Evolutionary conservation across 1,284 basidiomycete genomes (phyloP).

Genomic region (Cronartium quercuum): DNA sequence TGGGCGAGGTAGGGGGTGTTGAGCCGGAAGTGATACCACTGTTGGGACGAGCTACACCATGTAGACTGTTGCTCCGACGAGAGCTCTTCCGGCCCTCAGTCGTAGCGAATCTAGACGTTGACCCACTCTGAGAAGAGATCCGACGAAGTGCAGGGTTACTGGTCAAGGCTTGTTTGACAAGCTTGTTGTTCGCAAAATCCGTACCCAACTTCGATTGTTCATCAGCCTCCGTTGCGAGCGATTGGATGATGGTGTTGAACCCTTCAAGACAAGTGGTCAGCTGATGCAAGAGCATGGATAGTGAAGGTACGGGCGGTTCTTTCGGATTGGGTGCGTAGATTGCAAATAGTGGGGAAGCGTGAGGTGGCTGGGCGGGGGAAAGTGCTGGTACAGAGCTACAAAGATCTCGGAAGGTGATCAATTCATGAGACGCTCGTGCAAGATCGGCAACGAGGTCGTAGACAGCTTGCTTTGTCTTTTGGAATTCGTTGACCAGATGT

Average conservation of each 20-base stretch:
- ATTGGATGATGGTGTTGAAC: background rate
- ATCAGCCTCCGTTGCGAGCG: constrained; percentile 1
- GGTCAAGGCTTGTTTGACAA: background rate
- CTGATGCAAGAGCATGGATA: background rate
- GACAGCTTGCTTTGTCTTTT: constrained; percentile 12
- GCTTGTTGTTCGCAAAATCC: background rate
- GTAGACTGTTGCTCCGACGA: background rate
- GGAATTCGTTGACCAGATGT: constrained; percentile 13
- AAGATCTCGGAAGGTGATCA: background rate
- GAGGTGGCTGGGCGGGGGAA: constrained; percentile 30
- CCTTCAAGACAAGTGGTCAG: constrained; percentile 2
- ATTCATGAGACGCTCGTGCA: constrained; percentile 9
- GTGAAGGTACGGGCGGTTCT: background rate
- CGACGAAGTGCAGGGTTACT: background rate
- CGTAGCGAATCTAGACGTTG: background rate
- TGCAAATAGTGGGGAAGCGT: constrained; percentile 25
- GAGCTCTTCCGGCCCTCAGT: background rate
- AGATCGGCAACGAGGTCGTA: constrained; percentile 23
- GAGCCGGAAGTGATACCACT: background rate
- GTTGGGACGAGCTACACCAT: background rate
- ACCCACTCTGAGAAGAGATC: background rate
- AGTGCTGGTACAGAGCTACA: background rate
- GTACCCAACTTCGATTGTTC: background rate
- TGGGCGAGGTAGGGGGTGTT: constrained; percentile 11
- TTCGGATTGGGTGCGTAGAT: background rate